Base-by-base conservation (phyloP, 2,329 filamentous ascomycete genomes). In the Daldinia sp. region DNA sequence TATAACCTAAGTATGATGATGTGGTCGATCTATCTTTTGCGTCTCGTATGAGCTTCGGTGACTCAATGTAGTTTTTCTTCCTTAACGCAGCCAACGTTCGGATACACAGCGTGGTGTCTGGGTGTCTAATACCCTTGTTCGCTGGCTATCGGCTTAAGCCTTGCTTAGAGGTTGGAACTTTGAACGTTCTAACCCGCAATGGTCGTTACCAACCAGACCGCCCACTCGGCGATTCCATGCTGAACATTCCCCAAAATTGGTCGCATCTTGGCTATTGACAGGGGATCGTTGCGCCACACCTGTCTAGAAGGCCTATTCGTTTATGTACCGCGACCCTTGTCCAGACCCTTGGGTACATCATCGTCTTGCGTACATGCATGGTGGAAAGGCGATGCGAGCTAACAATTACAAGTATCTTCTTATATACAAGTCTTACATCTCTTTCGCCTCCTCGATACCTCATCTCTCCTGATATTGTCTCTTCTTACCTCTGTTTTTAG, bases 271-370 rank as follows among this genome's bases (percentile, higher is more conserved):
- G 74, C 72, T 69, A 68, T 70, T 64, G 75, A 74, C 78, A 77
- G 75, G 72, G 77, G 72, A 72, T 60, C 46, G 46, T 73, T 73
- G 77, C 79, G 79, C 79, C 79, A 80, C 78, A 75, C 69, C 67
- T 53, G 54, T 63, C 72, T 71, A 74, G 61, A 70, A 67, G 68
- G 60, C 65, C 66, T 71, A 67, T 68, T 67, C 66, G 57, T 66
- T 58, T 58, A 73, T 53, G 74, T 73, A 75, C 73, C 71, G 48
- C 71, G 53, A 62, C 70, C 71, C 72, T 64, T 67, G 72, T 58
- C 63, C 65, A 58, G 61, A 56, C 50, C 72, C 71, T 66, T 72
- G 68, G 68, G 70, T 74, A 75, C 73, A 69, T 73, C 66, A 59
- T 70, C 67, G 57, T 67, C 63, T 74, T 72, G 68, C 67, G 68